Conservation (phyloP, 371 early-diverging fungal genomes). For the Blakeslea trispora region DNA sequence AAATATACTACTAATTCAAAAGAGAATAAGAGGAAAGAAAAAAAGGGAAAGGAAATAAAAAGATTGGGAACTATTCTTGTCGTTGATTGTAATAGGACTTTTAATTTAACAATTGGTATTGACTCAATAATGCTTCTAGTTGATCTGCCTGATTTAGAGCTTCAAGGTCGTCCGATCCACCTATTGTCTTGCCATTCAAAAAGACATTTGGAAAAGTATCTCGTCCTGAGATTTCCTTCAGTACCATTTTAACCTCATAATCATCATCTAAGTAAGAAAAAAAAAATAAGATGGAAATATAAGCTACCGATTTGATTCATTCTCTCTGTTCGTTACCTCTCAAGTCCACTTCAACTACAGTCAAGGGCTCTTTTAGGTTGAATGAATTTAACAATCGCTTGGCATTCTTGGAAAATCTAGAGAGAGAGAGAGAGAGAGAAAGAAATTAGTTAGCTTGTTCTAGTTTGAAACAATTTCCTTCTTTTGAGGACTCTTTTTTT, state of each 20-base stretch:
- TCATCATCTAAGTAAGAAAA: slow-evolving; percentile 31
- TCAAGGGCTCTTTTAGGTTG: slow-evolving; percentile 16
- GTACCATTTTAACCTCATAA: slow-evolving; percentile 27
- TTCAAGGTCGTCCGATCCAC: slow-evolving; percentile 35
- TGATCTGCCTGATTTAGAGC: slow-evolving; percentile 29
- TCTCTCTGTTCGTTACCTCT: slow-evolving; percentile 20
- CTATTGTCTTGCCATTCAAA: slow-evolving; percentile 29
- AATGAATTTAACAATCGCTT: slow-evolving; percentile 22
- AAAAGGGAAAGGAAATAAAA: slow-evolving; percentile 6
- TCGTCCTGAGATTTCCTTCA: slow-evolving; percentile 30
- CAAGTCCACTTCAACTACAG: slow-evolving; percentile 32
- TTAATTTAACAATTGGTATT: slow-evolving; percentile 14
- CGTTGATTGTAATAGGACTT: no score
- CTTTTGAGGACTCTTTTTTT: no score
- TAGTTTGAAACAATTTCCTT: no score
- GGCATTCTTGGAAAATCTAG: slow-evolving; percentile 30
- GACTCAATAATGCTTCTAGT: slow-evolving; percentile 14
- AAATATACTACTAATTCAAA: background rate
- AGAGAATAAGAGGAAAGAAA: background rate
- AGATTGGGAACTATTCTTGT: slow-evolving; percentile 3
- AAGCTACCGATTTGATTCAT: background rate
- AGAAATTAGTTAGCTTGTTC: background rate
- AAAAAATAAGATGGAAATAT: no score
- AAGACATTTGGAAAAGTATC: slow-evolving; percentile 43
- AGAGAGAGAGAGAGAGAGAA: no score